phyloP scores from a whole-genome alignment of 1,284 basidiomycete species.

The Takashimella koratensis region DNA sequence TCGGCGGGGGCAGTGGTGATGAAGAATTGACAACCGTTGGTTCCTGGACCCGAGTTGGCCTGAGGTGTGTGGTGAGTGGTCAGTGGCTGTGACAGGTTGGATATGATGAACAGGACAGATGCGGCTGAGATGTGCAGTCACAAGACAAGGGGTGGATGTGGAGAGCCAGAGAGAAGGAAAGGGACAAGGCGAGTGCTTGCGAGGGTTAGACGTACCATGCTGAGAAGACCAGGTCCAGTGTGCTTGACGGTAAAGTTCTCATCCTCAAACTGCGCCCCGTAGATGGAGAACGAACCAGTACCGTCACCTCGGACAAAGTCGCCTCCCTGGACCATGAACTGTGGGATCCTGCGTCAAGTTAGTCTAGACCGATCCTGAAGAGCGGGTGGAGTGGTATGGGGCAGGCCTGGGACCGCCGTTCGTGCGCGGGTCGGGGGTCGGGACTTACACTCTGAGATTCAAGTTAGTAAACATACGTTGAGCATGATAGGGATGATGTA shows the following conservation, averaged over 20 bases:
- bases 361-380: background rate
- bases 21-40: slow-evolving; percentile 96
- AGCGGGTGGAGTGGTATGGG: background rate
- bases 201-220: slow-evolving; percentile 60
- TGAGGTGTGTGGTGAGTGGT: no score
- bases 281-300: slow-evolving; percentile 90
- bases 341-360: slow-evolving; percentile 48
- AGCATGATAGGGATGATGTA: slow-evolving; percentile 6
- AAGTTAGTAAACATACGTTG: slow-evolving; percentile 8
- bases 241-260: slow-evolving; percentile 95
- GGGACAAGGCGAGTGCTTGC: no score
- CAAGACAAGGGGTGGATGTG: background rate
- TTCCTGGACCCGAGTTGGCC: slow-evolving; percentile 89
- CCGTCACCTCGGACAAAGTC: slow-evolving; percentile 89
- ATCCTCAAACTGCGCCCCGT: slow-evolving; percentile 90
- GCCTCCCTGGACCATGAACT: slow-evolving; percentile 52
- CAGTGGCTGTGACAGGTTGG: no score
- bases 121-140: background rate
- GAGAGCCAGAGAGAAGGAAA: slow-evolving; percentile 5
- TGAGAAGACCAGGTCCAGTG: slow-evolving; percentile 72
- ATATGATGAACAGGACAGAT: background rate
- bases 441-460: slow-evolving; percentile 63
- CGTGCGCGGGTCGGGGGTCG: no score
- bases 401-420: no score
- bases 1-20: slow-evolving; percentile 90